Percentiles rank a stretch among this genome's conserved stretches.
Evolutionary conservation across 208 protist genomes (phyloP).

Genomic region (Zelonia costaricensis): DNA sequence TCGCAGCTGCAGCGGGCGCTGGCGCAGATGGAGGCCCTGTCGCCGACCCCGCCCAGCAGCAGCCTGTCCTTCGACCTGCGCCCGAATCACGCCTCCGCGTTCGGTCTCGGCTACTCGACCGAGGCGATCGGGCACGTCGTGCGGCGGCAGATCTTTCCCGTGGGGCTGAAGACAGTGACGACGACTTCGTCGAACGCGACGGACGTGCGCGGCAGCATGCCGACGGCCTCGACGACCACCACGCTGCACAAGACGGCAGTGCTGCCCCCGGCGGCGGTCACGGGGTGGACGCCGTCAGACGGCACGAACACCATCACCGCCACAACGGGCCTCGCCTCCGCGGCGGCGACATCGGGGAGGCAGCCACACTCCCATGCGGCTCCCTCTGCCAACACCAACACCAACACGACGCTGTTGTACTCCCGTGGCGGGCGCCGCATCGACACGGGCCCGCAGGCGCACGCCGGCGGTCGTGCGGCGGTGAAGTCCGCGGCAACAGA

Average conservation of each 20-base stretch:
- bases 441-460: too few relatives aligned
- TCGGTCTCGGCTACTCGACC: slow-evolving; percentile 4
- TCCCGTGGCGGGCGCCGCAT: too few relatives aligned
- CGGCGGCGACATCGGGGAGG: not conserved
- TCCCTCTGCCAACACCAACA: too few relatives aligned
- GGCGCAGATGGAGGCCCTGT: slow-evolving; percentile 28
- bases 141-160: slow-evolving; percentile 1
- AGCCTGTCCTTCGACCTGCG: slow-evolving; percentile 24
- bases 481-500: not conserved
- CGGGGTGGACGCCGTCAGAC: not conserved
- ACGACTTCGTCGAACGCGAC: not conserved
- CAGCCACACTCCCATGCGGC: too few relatives aligned
- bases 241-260: too few relatives aligned
- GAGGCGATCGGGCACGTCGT: slow-evolving; percentile 2
- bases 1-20: slow-evolving; percentile 25
- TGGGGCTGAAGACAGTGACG: too few relatives aligned
- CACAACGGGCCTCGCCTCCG: slow-evolving; percentile 9
- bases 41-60: slow-evolving; percentile 25
- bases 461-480: not conserved
- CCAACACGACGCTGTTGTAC: too few relatives aligned
- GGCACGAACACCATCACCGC: not conserved
- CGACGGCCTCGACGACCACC: too few relatives aligned
- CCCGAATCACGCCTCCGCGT: slow-evolving; percentile 2
- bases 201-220: too few relatives aligned
- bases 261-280: not conserved